Conservation (phyloP, 106 monocot genomes). For the Amphibolis antarctica region DNA sequence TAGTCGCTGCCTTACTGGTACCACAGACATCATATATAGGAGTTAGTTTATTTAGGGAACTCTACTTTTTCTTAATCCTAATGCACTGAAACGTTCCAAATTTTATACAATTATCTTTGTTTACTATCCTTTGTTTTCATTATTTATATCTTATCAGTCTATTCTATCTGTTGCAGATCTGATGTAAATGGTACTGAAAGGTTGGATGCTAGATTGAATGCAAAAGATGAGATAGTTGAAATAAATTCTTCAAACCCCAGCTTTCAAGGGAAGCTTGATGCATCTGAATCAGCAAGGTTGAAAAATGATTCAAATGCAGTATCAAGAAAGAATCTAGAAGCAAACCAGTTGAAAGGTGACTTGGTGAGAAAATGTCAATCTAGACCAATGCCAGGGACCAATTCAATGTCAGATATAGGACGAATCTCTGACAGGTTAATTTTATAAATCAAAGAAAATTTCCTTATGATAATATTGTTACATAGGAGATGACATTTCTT, state of each 20-base stretch:
- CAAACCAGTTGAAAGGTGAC: slow-evolving; percentile 21
- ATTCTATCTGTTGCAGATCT: slow-evolving; percentile 16
- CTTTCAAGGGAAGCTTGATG: slow-evolving; percentile 27
- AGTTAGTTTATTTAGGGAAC: too few relatives aligned
- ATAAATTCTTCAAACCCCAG: slow-evolving; percentile 12
- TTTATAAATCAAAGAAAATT: background rate
- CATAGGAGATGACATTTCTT: background rate
- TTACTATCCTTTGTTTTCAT: too few relatives aligned
- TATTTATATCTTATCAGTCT: background rate
- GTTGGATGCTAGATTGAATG: slow-evolving; percentile 8
- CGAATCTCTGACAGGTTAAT: slow-evolving; percentile 39
- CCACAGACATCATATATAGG: too few relatives aligned
- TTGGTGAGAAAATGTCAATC: slow-evolving; percentile 38
- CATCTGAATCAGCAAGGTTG: slow-evolving; percentile 17
- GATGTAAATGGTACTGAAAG: slow-evolving; percentile 6
- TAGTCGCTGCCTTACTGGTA: too few relatives aligned
- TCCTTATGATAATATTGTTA: background rate
- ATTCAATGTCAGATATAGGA: slow-evolving; percentile 33
- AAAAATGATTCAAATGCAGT: slow-evolving; percentile 39
- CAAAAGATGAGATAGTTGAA: slow-evolving; percentile 28
- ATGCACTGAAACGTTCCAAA: too few relatives aligned
- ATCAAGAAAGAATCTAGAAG: slow-evolving; percentile 34
- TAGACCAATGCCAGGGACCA: slow-evolving; percentile 24
- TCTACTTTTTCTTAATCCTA: too few relatives aligned
- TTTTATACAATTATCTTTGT: too few relatives aligned